A percentile compares a stretch with the other conserved stretches of the same genome.
phyloP scores from a whole-genome alignment of 2,329 filamentous ascomycete species.

The Exophiala sp. region DNA sequence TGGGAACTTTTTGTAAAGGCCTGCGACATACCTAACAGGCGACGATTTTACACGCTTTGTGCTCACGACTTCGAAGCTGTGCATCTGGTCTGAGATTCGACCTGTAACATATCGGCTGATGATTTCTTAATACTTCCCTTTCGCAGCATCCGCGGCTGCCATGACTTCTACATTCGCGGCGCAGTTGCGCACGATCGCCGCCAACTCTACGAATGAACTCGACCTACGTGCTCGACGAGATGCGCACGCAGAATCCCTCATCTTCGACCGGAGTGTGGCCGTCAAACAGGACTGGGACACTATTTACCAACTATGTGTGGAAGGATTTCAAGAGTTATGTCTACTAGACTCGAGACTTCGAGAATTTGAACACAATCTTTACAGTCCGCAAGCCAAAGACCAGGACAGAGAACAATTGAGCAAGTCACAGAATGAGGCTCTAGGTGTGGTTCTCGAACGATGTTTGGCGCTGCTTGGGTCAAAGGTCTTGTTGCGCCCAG shows the following conservation, averaged over 20 bases:
- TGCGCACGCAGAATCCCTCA: constrained; percentile 86
- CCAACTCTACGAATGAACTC: constrained; percentile 81
- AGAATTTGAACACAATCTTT: constrained; percentile 69
- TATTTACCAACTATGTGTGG: constrained; percentile 76
- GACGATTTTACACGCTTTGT: background rate
- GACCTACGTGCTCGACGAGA: constrained; percentile 90
- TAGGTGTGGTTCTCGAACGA: constrained; percentile 69
- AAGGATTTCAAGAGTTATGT: constrained; percentile 89
- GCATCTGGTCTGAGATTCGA: background rate
- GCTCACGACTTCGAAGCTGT: too few species aligned
- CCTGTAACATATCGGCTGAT: background rate
- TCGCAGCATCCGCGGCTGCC: background rate
- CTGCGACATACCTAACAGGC: background rate
- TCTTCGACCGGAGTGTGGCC: constrained; percentile 82
- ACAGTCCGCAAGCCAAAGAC: constrained; percentile 86
- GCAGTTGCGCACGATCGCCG: constrained; percentile 88
- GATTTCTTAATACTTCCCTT: background rate
- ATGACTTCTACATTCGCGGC: constrained; percentile 86
- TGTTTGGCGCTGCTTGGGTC: constrained; percentile 77
- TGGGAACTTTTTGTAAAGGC: background rate
- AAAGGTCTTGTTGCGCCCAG: constrained; percentile 74
- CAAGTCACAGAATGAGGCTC: constrained; percentile 68
- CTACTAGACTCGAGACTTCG: constrained; percentile 73
- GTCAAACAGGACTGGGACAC: constrained; percentile 84
- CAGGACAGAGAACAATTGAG: constrained; percentile 85